Percentiles rank a stretch among this genome's conserved stretches.
Evolutionary conservation across 805 yeast species (phyloP).

Genomic region (Blastobotrys parvus): DNA sequence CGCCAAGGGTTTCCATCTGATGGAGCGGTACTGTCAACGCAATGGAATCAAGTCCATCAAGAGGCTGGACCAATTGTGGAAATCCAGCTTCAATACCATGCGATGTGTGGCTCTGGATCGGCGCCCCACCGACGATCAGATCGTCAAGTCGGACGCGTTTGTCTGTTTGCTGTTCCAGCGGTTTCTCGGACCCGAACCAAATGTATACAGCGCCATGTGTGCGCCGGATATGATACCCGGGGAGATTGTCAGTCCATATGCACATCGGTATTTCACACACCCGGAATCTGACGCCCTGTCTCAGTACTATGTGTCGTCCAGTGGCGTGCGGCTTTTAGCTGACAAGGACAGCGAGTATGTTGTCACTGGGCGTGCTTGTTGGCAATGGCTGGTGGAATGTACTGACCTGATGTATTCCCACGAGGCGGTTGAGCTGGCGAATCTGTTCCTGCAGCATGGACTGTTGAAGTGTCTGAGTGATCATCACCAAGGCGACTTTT

Average conservation of each 20-base stretch:
- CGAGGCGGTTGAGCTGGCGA: constrained; percentile 11
- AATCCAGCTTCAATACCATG: constrained; percentile 62
- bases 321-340: constrained; percentile 56
- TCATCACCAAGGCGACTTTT: too few relatives aligned
- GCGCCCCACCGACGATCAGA: constrained; percentile 45
- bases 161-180: constrained; percentile 54
- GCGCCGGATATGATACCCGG: constrained; percentile 36
- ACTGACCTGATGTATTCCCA: constrained; percentile 50
- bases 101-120: constrained; percentile 61
- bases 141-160: constrained; percentile 54
- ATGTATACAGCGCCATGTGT: constrained; percentile 56
- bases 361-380: constrained; percentile 65
- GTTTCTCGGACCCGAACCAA: constrained; percentile 59
- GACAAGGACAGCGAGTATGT: constrained; percentile 40
- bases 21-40: constrained; percentile 51
- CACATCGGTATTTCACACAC: constrained; percentile 71
- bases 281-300: constrained; percentile 79
- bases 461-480: constrained; percentile 5
- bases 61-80: constrained; percentile 40
- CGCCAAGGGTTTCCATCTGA: constrained; percentile 75
- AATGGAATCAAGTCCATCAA: constrained; percentile 45
- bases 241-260: constrained; percentile 40
- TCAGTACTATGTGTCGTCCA: constrained; percentile 64
- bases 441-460: constrained; percentile 7
- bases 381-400: constrained; percentile 89